Evolutionary conservation across 108 stramenopile species (phyloP), one percentile per base, ranked within the genome.

Genomic region (Nitzschia inconspicua): DNA sequence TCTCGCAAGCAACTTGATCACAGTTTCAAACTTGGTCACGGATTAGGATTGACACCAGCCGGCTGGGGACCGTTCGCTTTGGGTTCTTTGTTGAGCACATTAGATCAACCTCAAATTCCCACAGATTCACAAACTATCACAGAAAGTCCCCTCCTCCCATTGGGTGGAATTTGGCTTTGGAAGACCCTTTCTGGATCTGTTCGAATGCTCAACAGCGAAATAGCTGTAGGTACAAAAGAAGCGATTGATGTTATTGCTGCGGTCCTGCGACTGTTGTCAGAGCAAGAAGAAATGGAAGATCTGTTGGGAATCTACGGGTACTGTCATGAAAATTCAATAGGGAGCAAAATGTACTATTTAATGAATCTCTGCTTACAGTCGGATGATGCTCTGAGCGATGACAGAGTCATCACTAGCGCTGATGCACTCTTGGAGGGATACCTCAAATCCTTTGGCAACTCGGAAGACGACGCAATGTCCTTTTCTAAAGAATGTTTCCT

Each of bases 151-250:
- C n/a, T 66, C 0, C 47, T 85, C 13, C 83, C 83, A 5, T 20
- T 93, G 2, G 88, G 92, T 3, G 63, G 70, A 34, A 43, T 82
- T 10, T 93, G 92, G 92, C n/a, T 86, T 18, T 93, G 86, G 92
- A 73, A 93, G 44, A 39, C 37, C 9, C 35, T 84, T 1, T 69
- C 79, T 0, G 75, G 78, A n/a, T 57, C 63, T 2, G 50, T 61
- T 47, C 75, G 61, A 18, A 61, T 37, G 42, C 62, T 61, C 19
- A 49, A 65, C 6, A 70, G 60, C 4, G 34, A 39, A 9, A 48
- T 68, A 10, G 69, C 43, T 41, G 37, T 48, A 50, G 70, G 65
- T 16, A 47, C 54, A n/a, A 44, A 44, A 28, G 71, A 81, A 31
- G 65, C 74, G 18, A 3, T 60, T 16, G 34, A 52, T 44, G 73